Base-by-base conservation (phyloP, 106 monocot species). In the Xerophyta viscosa region DNA sequence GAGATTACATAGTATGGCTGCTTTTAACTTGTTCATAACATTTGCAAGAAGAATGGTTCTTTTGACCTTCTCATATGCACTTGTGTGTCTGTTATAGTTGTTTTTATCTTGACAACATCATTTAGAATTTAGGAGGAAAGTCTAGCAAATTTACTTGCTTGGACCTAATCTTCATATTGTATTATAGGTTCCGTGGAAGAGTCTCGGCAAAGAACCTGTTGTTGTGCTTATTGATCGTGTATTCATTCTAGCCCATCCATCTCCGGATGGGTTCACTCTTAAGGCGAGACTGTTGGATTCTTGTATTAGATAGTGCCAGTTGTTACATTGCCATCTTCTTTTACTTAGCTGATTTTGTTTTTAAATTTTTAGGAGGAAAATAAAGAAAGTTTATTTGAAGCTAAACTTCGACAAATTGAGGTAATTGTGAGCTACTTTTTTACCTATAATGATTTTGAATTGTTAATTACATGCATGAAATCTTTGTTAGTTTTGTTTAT, bases 141-240 rank as follows among this genome's bases (percentile, higher is more conserved):
- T 62, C 15, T 25, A 41, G 14, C 27, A 30, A 42, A 17, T 24
- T 50, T 19, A 3, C 15, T 66, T 52, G 36, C 9, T 46, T 41
- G 23, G 13, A 29, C 51, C 30, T 45, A 48, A 19, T n/a, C 28
- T 9, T 41, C 11, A 31, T 18, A 26, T 54, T 64, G 1, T 60
- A 20, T 19, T 65, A 26, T 50, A 96, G 96, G 88, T 96, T 63
- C 96, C 96, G 46, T 96, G 96, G 96, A 96, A 96, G 62, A 79
- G 85, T 52, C 85, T 96, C 28, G 96, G 96, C 23, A 96, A 96
- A 69, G 89, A 96, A 30, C 96, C 96, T 63, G 96, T 96, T 26
- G 56, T 96, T 42, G 88, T 96, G 53, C 70, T 89, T 31, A 89
- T 96, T 57, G 96, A 96, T 48, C 88, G 89, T 54, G 71, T 96